These are phyloP conservation scores for Cavenderia fasciculata DNA, from an alignment of 78 protist species.

Conservation along the genomic window DNA sequence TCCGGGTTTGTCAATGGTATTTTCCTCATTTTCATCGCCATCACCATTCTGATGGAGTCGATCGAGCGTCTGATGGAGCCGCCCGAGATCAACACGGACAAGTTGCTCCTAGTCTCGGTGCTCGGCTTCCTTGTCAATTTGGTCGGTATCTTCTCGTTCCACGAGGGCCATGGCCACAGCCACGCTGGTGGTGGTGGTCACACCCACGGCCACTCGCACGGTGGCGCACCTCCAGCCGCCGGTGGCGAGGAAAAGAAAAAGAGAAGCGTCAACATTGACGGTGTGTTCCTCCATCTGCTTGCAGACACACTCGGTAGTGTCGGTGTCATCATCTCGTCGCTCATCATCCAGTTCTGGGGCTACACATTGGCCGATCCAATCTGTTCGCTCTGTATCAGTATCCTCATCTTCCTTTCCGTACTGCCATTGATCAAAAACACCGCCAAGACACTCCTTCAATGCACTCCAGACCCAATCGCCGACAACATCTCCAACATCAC, in stretches of 20 bases:
- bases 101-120: constrained; percentile 91
- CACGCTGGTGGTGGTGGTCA: constrained; percentile 64
- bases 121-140: constrained; percentile 95
- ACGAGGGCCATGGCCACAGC: constrained; percentile 80
- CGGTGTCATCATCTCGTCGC: constrained; percentile 94
- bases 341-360: constrained; percentile 86
- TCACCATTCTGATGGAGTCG: constrained; percentile 89
- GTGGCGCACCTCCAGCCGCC: background rate
- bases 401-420: constrained; percentile 86
- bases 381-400: constrained; percentile 89
- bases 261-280: constrained; percentile 74
- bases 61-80: constrained; percentile 86
- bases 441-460: constrained; percentile 75
- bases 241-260: constrained; percentile 36
- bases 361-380: constrained; percentile 95
- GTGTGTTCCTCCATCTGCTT: constrained; percentile 94
- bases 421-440: constrained; percentile 88
- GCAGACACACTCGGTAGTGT: constrained; percentile 98
- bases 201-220: constrained; percentile 78
- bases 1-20: constrained; percentile 95
- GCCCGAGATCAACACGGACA: constrained; percentile 86
- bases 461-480: constrained; percentile 82
- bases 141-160: constrained; percentile 92
- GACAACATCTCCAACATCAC: background rate
- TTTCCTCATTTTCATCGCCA: constrained; percentile 90